These are phyloP conservation scores for Cerioporus squamosus DNA, from an alignment of 1,284 basidiomycete genomes.

Conservation along the genomic window DNA sequence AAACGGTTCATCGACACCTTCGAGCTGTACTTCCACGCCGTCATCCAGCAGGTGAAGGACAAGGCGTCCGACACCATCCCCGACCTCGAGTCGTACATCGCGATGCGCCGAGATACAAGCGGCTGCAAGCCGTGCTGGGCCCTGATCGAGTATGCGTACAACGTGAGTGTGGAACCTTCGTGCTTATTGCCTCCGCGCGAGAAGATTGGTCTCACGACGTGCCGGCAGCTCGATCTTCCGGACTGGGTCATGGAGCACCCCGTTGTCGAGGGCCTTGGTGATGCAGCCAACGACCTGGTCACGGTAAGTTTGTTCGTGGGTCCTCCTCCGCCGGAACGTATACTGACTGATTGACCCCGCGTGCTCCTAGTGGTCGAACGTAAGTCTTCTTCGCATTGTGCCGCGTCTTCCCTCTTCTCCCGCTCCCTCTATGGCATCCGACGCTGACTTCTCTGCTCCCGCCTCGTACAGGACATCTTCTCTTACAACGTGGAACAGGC, in stretches of 20 bases:
- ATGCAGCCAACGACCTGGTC: constrained; percentile 44
- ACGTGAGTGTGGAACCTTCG: constrained; percentile 23
- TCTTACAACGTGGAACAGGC: constrained; percentile 50
- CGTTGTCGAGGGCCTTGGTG: constrained; percentile 37
- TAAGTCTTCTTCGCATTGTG: constrained; percentile 26
- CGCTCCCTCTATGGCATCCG: not conserved
- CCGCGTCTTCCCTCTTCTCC: not conserved
- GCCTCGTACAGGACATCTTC: constrained; percentile 42
- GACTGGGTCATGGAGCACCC: constrained; percentile 42
- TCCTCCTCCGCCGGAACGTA: not conserved
- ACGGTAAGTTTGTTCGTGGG: constrained; percentile 25
- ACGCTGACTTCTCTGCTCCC: not conserved
- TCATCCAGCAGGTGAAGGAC: constrained; percentile 39
- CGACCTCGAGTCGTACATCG: constrained; percentile 43
- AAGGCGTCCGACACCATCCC: constrained; percentile 37
- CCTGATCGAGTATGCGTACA: constrained; percentile 44
- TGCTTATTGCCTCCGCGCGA: not conserved
- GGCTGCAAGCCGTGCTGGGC: constrained; percentile 45
- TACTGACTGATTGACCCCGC: constrained; percentile 6
- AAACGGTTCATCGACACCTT: constrained; percentile 42
- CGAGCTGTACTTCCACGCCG: constrained; percentile 42
- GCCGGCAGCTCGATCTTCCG: constrained; percentile 37
- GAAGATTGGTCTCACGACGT: constrained; percentile 1
- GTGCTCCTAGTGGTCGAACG: constrained; percentile 40
- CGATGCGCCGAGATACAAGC: constrained; percentile 42